Evolutionary conservation across 306 rosid species (phyloP), one percentile per base, ranked within the genome.

Genomic region (Mucuna pruriens): DNA sequence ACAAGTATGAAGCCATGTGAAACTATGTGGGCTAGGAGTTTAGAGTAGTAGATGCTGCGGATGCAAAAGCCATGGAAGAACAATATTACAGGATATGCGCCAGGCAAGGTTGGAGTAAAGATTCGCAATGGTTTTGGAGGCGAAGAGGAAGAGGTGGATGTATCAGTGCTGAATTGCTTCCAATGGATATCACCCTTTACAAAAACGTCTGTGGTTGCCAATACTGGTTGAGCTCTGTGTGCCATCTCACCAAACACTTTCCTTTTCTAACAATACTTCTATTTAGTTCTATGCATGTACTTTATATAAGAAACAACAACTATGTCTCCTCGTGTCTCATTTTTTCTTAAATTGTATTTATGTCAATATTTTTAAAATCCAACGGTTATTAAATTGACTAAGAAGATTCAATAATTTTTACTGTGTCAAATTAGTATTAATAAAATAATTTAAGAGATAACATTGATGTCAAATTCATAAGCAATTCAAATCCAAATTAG

Each of bases 1-100:
- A 88, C 89, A 48, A 87, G 20, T 31, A 91, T 75, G 65, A 57
- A 88, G 44, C 96, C 97, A 77, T 89, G 97, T 0, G 94, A 93
- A 48, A 86, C 70, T 15, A 88, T 77, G 62, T 85, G 92, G 4
- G 10, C 31, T 6, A 93, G 86, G 67, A 93, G 81, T 1, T 80
- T 6, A 13, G 84, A 46, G 74, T 93, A 88, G 86, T 57, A 87
- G 85, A n/a, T 6, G 82, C 77, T 83, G 7, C 17, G 31, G 16
- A 88, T 36, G 38, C 25, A 83, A 74, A 80, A 92, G 80, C 97
- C 97, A 71, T 86, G 97, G 70, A 79, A 70, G 60, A 93, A 89
- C 75, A 91, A 31, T 25, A 91, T 72, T 0, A 91, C 80, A 2
- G 89, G 85, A 83, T 87, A 89, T 7, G 70, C n/a, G 0, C 88